Evolutionary conservation across 441 rosid species (phyloP), one percentile per base, ranked within the genome.

Genomic region (Croton laevigatus): DNA sequence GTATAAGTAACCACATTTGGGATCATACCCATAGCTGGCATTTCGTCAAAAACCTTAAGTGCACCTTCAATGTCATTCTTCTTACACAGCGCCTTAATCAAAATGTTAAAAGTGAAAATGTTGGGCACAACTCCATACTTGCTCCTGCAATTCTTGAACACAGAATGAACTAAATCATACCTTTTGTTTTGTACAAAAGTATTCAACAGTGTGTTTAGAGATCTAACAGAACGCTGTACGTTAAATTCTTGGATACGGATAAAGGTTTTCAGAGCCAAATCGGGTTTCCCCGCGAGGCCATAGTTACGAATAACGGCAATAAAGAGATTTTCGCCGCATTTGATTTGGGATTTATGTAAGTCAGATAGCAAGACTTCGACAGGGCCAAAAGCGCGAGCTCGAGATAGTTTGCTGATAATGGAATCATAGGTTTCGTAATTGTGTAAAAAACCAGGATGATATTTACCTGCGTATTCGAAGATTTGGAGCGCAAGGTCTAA

Each of bases 401-500:
- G 94, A n/a, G 91, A 78, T 77, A 93, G 91, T 72, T 88, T 89
- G 61, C 78, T 78, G 79, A 91, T 83, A 60, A 93, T 88, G 66
- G 93, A 81, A 76, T 84, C 81, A 81, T 88, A 91, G 61, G 97
- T 89, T 44, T 89, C 89, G 82, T 82, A 86, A 44, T 86, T 93
- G 64, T 91, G 96, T n/a, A 77, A 80, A 69, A 93, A 91, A 2
- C 83, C 80, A 12, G 86, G 90, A 71, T 90, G 94, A 58, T 83
- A 87, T 75, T 84, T 89, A 0, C 88, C 89, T 13, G 98, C 95
- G 79, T 89, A 83, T 22, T 82, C 74, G 86, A 93, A 93, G 59
- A 89, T 89, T 75, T 89, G 98, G 81, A 91, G 87, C 46, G 95
- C 89, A 5, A 93, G 91, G 75, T 88, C 97, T 66, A 87, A 88